Base-by-base conservation (phyloP, 1,284 basidiomycete species). In the Melampsora americana region DNA sequence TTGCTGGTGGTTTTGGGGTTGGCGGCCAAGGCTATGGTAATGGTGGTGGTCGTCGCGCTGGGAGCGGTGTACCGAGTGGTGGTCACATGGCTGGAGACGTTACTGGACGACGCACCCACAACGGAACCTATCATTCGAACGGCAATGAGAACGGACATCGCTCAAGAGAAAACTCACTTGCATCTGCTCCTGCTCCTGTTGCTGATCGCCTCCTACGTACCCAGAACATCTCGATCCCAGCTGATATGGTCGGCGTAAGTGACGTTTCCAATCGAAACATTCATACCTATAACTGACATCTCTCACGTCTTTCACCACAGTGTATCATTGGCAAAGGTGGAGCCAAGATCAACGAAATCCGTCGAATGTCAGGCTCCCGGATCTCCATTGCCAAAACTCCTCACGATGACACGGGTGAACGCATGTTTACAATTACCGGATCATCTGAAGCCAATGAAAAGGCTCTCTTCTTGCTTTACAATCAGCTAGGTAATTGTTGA, bases 401-500 rank as follows among this genome's bases (percentile, higher is more conserved):
- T 28, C 95, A 99, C 82, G 95, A 98, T 82, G 96, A 98, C 82
- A 94, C 93, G 68, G 95, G 95, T 80, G 95, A 99, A 86, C 88
- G 95, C 80, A 97, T 99, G 95, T 99, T 99, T 85, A 97, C 96
- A 77, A 98, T 99, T 82, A 88, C 97, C 78, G 95, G 95, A 14
- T 26, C 28, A 12, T 23, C 78, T 23, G 72, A 79, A 68, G 78
- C 78, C 69, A 81, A 82, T 82, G 95, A 96, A 85, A 94, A 95
- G 85, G 95, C 95, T 1, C 86, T 99, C 73, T 98, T 95, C 87
- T 86, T 99, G 79, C 87, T 99, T 78, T 99, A 99, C 86, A 95
- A 96, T 82, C 93, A 95, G 83, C 69, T 77, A 44, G 71, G 67
- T 75, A 26, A 16, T 42, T 70, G 39, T 48, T n/a, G 16, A n/a